Evolutionary conservation across 2,329 filamentous ascomycete species (phyloP), one percentile per base, ranked within the genome.

Genomic region (Mollisiaceae sp.): DNA sequence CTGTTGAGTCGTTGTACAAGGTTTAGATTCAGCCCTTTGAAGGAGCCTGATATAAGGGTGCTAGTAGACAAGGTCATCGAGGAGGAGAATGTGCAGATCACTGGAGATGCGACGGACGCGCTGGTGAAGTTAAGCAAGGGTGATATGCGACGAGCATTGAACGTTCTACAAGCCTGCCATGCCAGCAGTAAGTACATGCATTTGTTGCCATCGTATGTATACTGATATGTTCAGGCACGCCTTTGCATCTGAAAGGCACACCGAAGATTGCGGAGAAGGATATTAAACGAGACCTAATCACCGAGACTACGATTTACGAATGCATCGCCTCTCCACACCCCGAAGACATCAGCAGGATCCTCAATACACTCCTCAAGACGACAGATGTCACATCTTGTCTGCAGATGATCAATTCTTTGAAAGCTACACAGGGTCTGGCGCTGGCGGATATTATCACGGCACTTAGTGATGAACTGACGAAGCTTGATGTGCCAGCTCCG

Each of bases 301-400:
- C 91, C 41, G 91, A 97, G 76, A 93, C 92, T 22, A 90, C 89
- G 8, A 98, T 99, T 75, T 99, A 97, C 83, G 94, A 93, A 78
- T 99, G 95, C 79, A 97, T 99, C 75, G 95, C 95, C 9, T 94
- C 94, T 1, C 95, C 95, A 4, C 94, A 96, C 71, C 95, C 95
- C 0, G 88, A 90, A 27, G 94, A 97, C 73, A 93, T 98, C 75
- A 85, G 87, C 70, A 88, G 91, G 72, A 98, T 99, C 62, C 84
- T 94, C 70, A 86, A 90, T 70, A 97, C 93, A 0, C 84, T 99
- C 38, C 85, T 98, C 35, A 89, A 86, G 62, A 97, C 92, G 1
- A 86, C 88, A 62, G 94, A 99, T 75, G 91, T 99, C 58, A 96
- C 91, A 1, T 92, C 91, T 39, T 97, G 94, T 75, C 83, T 99